Conservation (phyloP, 129 eudicot species). For the Pittosporum tobira region DNA sequence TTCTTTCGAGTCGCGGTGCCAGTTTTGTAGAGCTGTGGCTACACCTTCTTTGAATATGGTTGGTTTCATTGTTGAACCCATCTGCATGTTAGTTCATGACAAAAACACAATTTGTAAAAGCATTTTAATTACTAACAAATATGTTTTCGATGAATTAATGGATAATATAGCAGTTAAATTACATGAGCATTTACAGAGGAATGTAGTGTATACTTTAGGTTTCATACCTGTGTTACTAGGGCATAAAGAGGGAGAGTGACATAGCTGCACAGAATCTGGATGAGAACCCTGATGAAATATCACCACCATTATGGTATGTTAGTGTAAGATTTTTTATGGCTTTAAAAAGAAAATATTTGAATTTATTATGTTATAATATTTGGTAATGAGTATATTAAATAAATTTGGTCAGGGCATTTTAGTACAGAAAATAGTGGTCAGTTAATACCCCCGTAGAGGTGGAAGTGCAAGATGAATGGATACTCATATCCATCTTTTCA, state of each 20-base stretch:
- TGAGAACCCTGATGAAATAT: constrained; percentile 25
- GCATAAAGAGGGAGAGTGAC: constrained; percentile 66
- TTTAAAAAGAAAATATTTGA: no score
- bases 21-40: constrained; percentile 28
- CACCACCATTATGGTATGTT: background rate
- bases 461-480: no score
- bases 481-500: no score
- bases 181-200: no score
- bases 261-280: constrained; percentile 54
- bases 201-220: no score
- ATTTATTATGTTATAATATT: no score
- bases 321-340: no score
- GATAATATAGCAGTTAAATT: no score
- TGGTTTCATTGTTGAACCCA: constrained; percentile 58
- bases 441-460: no score
- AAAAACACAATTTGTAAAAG: background rate
- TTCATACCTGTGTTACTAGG: constrained; percentile 53
- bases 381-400: no score
- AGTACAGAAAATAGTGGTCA: no score
- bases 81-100: constrained; percentile 27
- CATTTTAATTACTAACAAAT: background rate
- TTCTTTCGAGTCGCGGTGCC: constrained; percentile 47
- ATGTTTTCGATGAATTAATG: background rate
- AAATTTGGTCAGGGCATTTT: no score
- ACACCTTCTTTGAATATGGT: constrained; percentile 54